Evolutionary conservation across 768 basidiomycete species (phyloP), one percentile per base, ranked within the genome.

Genomic region (Collybiopsis luxurians): DNA sequence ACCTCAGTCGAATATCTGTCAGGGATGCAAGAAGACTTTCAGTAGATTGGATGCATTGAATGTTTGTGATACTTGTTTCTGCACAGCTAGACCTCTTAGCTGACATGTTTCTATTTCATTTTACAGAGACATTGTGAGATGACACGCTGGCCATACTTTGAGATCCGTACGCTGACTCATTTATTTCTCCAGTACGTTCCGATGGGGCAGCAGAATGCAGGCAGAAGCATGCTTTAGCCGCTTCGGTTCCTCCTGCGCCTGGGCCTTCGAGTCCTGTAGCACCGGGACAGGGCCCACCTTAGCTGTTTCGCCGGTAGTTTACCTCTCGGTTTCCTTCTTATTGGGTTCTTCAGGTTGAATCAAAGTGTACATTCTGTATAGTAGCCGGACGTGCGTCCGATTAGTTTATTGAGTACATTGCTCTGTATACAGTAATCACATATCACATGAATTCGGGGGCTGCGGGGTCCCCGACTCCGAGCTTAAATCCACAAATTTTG

Each of bases 11-110:
- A 95, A 96, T 69, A 79, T 90, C 52, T 98, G 95, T 65, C 86
- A 87, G 60, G 93, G 92, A 2, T 98, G 95, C 73, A 88, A 92
- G 67, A 95, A 96, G 79, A 89, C 92, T 11, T 98, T 98, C 71
- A 95, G 94, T 67, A 79, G 95, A 57, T 74, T 95, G 68, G 95
- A 98, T 76, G 95, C 95, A 19, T 79, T 98, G 60, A 96, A 95
- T 74, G 93, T 95, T 55, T 23, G 45, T 55, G 42, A 34, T 21
- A 31, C 39, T 26, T n/a, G n/a, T n/a, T n/a, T n/a, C n/a, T n/a
- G n/a, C n/a, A n/a, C n/a, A n/a, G n/a, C n/a, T n/a, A n/a, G n/a
- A n/a, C 11, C 19, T 38, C 10, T 27, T 46, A 17, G 56, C 51
- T 30, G 27, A 45, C 53, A 44, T 63, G 55, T 66, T 61, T 67